These are phyloP conservation scores for Penicillium cataractarum DNA, from an alignment of 495 filamentous ascomycete species.

Conservation along the genomic window DNA sequence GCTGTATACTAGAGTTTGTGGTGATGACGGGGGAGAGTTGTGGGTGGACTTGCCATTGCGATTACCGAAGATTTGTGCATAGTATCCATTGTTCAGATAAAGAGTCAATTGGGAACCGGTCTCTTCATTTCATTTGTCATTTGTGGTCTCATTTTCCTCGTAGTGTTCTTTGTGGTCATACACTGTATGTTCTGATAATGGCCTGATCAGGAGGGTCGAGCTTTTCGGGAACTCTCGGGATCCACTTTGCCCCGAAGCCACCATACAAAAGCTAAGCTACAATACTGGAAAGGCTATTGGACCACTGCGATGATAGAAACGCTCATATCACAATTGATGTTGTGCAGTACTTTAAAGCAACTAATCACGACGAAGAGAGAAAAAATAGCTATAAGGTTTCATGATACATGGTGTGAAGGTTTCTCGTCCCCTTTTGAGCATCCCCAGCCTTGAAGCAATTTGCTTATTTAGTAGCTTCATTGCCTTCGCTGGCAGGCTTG, in stretches of 20 bases:
- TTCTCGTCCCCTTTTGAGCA: constrained; percentile 17
- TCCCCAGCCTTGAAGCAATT: constrained; percentile 12
- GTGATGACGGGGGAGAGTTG: constrained; percentile 30
- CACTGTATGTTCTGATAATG: not conserved
- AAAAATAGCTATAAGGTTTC: constrained; percentile 26
- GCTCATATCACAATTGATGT: constrained; percentile 19
- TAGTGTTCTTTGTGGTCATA: not conserved
- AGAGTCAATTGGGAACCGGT: constrained; percentile 42
- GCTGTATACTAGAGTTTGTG: constrained; percentile 65
- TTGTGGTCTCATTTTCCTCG: not conserved
- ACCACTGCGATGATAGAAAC: constrained; percentile 4
- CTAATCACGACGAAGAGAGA: constrained; percentile 20
- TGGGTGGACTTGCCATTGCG: constrained; percentile 26
- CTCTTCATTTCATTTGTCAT: constrained; percentile 28
- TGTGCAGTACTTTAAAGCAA: constrained; percentile 13
- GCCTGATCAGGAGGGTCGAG: constrained; percentile 3
- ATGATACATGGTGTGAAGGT: constrained; percentile 32
- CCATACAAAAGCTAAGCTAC: not conserved
- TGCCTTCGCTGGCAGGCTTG: constrained; percentile 77
- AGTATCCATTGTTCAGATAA: constrained; percentile 38
- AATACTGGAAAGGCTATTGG: not conserved
- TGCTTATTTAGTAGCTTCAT: constrained; percentile 59
- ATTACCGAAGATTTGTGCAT: constrained; percentile 45
- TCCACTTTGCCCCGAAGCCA: constrained; percentile 8
- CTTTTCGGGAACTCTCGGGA: constrained; percentile 10